phyloP scores from a whole-genome alignment of 208 protist genomes.

The Trypanosoma cruzi region DNA sequence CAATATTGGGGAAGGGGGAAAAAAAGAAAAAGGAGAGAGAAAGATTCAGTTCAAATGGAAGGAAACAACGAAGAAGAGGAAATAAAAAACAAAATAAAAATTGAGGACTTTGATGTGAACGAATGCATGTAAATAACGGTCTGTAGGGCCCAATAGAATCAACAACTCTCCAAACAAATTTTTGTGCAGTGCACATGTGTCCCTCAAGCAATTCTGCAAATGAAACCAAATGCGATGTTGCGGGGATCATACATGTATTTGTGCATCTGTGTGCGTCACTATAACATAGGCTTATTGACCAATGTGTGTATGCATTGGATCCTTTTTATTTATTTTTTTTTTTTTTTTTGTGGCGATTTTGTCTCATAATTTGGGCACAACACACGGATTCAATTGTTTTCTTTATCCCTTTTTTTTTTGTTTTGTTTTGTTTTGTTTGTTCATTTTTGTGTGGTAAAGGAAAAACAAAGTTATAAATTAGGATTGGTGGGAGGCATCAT shows the following conservation, averaged over 20 bases:
- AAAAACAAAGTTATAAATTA: background rate
- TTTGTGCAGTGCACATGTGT: background rate
- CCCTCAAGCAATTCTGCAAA: background rate
- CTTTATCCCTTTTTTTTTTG: background rate
- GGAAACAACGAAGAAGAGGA: conserved; percentile 3
- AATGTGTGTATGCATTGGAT: conserved; percentile 19
- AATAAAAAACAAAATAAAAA: conserved; percentile 21
- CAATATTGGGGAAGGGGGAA: background rate
- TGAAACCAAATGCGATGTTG: background rate
- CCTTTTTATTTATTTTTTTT: conserved; percentile 12
- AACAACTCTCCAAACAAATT: background rate
- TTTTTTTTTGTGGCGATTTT: background rate
- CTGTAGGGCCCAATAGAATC: background rate
- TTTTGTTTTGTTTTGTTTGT: conserved; percentile 2
- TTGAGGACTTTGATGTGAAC: background rate
- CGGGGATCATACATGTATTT: background rate
- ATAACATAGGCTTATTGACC: conserved; percentile 21
- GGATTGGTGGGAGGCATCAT: background rate
- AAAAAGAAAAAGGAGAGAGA: conserved; percentile 13
- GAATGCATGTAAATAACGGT: background rate
- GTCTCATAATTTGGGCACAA: background rate
- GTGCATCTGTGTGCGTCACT: background rate
- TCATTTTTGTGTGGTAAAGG: too few relatives aligned
- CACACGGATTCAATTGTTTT: background rate
- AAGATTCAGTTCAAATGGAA: background rate